These are phyloP conservation scores for Chimonanthus salicifolius DNA, from an alignment of 164 flowering plant genomes.

Conservation along the genomic window DNA sequence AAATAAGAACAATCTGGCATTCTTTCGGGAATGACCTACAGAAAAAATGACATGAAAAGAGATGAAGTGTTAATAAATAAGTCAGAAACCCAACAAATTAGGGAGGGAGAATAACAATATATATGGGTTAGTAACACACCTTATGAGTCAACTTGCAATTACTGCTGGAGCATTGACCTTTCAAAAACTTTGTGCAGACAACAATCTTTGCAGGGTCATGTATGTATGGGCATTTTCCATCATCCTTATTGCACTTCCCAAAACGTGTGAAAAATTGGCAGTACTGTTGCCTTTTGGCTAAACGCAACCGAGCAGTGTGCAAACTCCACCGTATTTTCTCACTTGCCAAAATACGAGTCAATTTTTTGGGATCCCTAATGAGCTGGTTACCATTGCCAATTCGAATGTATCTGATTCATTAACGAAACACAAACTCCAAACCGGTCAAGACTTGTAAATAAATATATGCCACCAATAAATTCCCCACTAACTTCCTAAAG, in stretches of 20 bases:
- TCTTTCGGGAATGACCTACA: conserved; percentile 96
- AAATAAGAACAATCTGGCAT: conserved; percentile 97
- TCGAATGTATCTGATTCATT: conserved; percentile 65
- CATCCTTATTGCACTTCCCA: conserved; percentile 88
- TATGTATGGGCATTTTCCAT: conserved; percentile 86
- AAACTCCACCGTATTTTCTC: conserved; percentile 96
- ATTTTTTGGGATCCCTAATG: conserved; percentile 85
- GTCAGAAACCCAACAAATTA: background rate
- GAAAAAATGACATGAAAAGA: background rate
- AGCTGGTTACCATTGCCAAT: conserved; percentile 96
- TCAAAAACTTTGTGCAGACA: conserved; percentile 91
- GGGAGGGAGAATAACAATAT: background rate
- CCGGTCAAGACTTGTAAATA: background rate
- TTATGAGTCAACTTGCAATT: conserved; percentile 91
- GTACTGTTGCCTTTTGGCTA: conserved; percentile 67
- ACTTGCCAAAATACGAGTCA: conserved; percentile 77
- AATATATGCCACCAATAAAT: background rate
- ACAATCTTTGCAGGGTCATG: conserved; percentile 91
- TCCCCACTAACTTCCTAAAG: background rate
- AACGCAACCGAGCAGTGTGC: conserved; percentile 78
- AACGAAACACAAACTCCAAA: background rate
- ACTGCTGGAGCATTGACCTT: conserved; percentile 59
- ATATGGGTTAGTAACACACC: conserved; percentile 31
- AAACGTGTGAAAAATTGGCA: conserved; percentile 96
- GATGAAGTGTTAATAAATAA: background rate